Evolutionary conservation across 2,329 filamentous ascomycete species (phyloP).

Genomic region (Arthrobotrys entomopaga): DNA sequence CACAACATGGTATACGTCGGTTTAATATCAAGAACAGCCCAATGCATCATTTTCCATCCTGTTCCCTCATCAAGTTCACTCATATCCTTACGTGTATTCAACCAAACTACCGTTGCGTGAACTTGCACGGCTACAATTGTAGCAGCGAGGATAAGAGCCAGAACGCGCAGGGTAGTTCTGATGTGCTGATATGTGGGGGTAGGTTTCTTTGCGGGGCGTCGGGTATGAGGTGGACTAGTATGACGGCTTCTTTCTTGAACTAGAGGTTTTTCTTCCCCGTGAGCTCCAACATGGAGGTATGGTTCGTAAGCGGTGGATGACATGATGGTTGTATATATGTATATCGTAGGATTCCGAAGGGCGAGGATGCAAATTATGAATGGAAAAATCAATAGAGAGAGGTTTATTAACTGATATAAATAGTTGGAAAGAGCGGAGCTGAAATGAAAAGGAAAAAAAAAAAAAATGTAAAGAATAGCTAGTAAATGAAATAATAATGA

Average conservation of each 20-base stretch:
- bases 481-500: too few relatives aligned
- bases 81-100: not conserved
- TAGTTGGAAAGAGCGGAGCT: too few relatives aligned
- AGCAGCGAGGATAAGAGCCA: constrained; percentile 5
- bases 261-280: not conserved
- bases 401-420: too few relatives aligned
- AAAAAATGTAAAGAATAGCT: too few relatives aligned
- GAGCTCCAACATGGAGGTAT: not conserved
- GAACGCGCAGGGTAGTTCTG: not conserved
- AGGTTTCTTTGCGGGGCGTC: not conserved
- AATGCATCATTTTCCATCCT: constrained; percentile 4
- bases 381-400: too few relatives aligned
- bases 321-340: not conserved
- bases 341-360: too few relatives aligned
- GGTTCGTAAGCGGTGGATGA: not conserved
- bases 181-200: not conserved
- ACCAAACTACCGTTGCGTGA: not conserved
- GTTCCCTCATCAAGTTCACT: not conserved
- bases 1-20: not conserved
- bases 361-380: too few relatives aligned
- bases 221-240: not conserved
- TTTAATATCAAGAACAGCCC: constrained; percentile 2
- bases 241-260: not conserved
- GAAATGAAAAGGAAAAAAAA: too few relatives aligned
- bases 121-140: constrained; percentile 3